A percentile compares a stretch with the other conserved stretches of the same genome.
These are phyloP conservation scores for Emericellopsis terricola DNA, from an alignment of 495 filamentous ascomycete species.

Conservation along the genomic window DNA sequence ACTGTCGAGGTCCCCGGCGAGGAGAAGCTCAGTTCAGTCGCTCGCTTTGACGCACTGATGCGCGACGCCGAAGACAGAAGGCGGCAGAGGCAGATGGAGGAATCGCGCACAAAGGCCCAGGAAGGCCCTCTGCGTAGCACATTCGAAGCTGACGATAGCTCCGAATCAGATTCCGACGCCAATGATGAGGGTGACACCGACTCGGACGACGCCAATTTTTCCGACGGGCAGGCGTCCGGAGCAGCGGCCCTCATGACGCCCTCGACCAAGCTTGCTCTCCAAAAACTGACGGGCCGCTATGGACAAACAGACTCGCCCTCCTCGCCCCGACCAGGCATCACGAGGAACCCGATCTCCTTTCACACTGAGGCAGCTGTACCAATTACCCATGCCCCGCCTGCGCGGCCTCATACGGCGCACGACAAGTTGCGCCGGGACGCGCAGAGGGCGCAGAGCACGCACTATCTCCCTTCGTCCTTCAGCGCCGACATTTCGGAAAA, in stretches of 20 bases:
- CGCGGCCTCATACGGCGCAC: constrained; percentile 26
- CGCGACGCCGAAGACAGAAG: constrained; percentile 29
- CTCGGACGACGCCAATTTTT: constrained; percentile 14
- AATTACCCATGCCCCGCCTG: constrained; percentile 4
- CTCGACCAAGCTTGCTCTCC: constrained; percentile 23
- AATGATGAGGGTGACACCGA: constrained; percentile 24
- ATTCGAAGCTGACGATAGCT: background rate
- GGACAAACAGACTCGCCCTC: constrained; percentile 4
- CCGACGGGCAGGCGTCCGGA: constrained; percentile 13
- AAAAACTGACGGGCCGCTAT: constrained; percentile 28
- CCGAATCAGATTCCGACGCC: constrained; percentile 4
- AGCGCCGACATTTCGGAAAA: background rate
- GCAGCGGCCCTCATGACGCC: constrained; percentile 17
- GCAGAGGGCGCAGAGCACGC: constrained; percentile 26
- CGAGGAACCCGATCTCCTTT: constrained; percentile 9
- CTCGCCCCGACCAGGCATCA: constrained; percentile 4
- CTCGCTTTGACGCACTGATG: constrained; percentile 41
- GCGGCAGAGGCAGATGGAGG: constrained; percentile 13
- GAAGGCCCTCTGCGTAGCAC: constrained; percentile 6
- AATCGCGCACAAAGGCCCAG: constrained; percentile 8
- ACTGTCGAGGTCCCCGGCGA: constrained; percentile 25
- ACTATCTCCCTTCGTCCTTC: constrained; percentile 13
- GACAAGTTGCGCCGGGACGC: constrained; percentile 19
- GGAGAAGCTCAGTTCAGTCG: constrained; percentile 36
- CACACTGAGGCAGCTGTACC: constrained; percentile 10